phyloP scores from a whole-genome alignment of 371 early-diverging fungal species.

The Amoeboaphelidium occidentale region DNA sequence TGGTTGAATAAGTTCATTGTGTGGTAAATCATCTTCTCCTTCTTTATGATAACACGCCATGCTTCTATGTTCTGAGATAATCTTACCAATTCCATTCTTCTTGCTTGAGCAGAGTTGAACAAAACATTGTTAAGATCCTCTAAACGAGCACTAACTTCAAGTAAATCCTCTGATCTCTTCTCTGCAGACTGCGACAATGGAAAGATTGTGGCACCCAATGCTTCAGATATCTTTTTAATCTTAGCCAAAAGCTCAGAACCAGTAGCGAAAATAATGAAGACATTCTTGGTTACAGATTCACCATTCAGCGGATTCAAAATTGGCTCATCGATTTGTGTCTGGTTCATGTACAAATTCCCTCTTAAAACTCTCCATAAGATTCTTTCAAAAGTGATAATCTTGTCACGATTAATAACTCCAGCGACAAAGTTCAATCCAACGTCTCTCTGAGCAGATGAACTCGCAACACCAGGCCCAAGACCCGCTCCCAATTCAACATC shows the following conservation, averaged over 20 bases:
- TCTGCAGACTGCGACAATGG: slow-evolving; percentile 53
- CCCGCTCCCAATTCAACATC: slow-evolving; percentile 17
- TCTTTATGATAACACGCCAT: slow-evolving; percentile 73
- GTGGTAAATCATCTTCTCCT: slow-evolving; percentile 93
- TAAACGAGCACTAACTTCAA: slow-evolving; percentile 23
- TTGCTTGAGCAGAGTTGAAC: slow-evolving; percentile 54
- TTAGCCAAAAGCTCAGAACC: slow-evolving; percentile 67
- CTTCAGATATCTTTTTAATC: slow-evolving; percentile 77
- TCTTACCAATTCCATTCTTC: slow-evolving; percentile 49
- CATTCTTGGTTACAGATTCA: slow-evolving; percentile 65
- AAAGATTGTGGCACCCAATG: slow-evolving; percentile 83
- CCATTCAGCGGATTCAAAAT: slow-evolving; percentile 64
- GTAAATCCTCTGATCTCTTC: slow-evolving; percentile 50
- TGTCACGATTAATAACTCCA: slow-evolving; percentile 61
- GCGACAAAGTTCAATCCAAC: slow-evolving; percentile 29
- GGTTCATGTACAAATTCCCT: slow-evolving; percentile 87
- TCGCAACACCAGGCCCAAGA: background rate
- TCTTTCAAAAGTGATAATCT: slow-evolving; percentile 72
- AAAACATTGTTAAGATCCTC: slow-evolving; percentile 23
- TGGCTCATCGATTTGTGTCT: slow-evolving; percentile 74
- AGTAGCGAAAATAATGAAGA: slow-evolving; percentile 89
- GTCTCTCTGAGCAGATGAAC: background rate
- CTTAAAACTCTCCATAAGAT: slow-evolving; percentile 90
- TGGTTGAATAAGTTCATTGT: slow-evolving; percentile 62
- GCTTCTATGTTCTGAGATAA: slow-evolving; percentile 53